These are phyloP conservation scores for Postia placenta DNA, from an alignment of 768 basidiomycete species.

Conservation along the genomic window DNA sequence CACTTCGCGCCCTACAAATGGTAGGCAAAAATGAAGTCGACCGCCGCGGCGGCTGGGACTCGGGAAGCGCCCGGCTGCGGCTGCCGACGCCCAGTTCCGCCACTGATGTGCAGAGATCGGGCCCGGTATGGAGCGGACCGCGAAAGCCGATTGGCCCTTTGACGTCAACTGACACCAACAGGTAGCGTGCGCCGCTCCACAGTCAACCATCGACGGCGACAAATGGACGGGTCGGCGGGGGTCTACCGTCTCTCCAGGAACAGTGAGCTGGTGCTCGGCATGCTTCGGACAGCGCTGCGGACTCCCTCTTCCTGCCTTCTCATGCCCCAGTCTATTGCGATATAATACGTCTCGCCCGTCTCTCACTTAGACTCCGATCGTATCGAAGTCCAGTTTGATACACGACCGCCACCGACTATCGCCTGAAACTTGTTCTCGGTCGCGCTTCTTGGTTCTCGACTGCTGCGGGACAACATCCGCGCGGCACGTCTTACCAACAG, in stretches of 20 bases:
- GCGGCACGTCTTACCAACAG: neutral
- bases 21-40: neutral
- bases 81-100: too few species aligned
- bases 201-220: neutral
- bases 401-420: conserved; percentile 1
- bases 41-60: neutral
- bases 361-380: neutral
- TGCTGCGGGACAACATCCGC: neutral
- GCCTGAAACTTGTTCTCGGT: neutral
- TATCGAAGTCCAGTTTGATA: neutral
- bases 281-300: neutral
- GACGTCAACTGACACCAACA: conserved; percentile 3
- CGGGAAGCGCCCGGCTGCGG: too few species aligned
- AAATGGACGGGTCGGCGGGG: neutral
- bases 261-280: neutral
- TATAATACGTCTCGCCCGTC: neutral
- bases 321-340: neutral
- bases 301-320: neutral
- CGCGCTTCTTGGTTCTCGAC: neutral
- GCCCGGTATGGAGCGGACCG: neutral
- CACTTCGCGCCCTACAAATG: neutral
- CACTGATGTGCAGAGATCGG: neutral
- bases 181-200: neutral
- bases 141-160: conserved; percentile 1
- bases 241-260: neutral